Evolutionary conservation across 1,139 yeast genomes (phyloP).

Genomic region (Blastobotrys indianensis): DNA sequence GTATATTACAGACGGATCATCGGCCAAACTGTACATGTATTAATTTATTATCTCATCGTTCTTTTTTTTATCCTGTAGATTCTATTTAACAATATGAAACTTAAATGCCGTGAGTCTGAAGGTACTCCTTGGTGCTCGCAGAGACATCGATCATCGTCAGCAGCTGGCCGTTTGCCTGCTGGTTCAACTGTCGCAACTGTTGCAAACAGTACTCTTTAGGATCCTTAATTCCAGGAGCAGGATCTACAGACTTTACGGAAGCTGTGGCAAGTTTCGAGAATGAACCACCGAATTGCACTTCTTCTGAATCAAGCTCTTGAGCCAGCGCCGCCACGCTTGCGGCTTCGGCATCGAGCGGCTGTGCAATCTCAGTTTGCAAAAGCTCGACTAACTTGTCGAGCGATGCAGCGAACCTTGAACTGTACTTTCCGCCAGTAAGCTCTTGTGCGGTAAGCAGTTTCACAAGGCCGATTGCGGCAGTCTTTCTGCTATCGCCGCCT

Average conservation of each 20-base stretch:
- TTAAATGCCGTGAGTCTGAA: slow-evolving; percentile 31
- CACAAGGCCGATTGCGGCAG: slow-evolving; percentile 68
- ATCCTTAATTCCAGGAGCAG: slow-evolving; percentile 47
- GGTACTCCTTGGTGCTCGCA: slow-evolving; percentile 35
- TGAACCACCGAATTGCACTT: slow-evolving; percentile 74
- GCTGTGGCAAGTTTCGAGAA: slow-evolving; percentile 70
- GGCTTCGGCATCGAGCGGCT: slow-evolving; percentile 18
- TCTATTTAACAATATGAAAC: not conserved
- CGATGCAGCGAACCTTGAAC: slow-evolving; percentile 44
- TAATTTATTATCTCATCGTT: slow-evolving; percentile 17
- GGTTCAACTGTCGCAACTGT: slow-evolving; percentile 33
- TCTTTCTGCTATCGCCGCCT: slow-evolving; percentile 67
- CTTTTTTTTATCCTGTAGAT: not conserved
- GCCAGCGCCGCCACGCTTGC: slow-evolving; percentile 24
- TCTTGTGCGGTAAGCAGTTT: slow-evolving; percentile 46
- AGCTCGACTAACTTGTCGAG: slow-evolving; percentile 50
- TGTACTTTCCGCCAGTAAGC: slow-evolving; percentile 37
- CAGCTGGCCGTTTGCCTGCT: slow-evolving; percentile 17
- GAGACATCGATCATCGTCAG: slow-evolving; percentile 34
- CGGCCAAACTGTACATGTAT: slow-evolving; percentile 26
- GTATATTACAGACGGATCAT: slow-evolving; percentile 16
- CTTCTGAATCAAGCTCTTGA: slow-evolving; percentile 49
- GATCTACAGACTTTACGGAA: slow-evolving; percentile 58
- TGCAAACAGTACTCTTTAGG: slow-evolving; percentile 36
- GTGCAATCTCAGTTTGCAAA: slow-evolving; percentile 33